Conservation (phyloP, 176 grass and related monocot genomes). For the Oryza brachyantha region DNA sequence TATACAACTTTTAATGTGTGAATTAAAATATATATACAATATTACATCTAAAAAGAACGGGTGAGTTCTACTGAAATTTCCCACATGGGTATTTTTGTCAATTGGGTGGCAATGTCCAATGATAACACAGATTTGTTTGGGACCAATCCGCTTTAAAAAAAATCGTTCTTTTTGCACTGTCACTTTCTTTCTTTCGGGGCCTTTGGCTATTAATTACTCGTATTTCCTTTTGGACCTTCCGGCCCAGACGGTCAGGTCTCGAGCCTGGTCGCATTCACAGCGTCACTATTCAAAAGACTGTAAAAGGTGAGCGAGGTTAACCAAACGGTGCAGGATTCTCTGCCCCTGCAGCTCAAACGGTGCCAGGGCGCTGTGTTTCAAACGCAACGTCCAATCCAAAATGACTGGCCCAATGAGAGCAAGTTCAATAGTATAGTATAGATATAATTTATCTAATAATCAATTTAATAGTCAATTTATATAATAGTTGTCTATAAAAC, state of each 20-base stretch:
- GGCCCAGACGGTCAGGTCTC: slow-evolving; percentile 3
- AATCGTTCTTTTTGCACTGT: slow-evolving; percentile 23
- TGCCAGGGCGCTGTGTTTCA: slow-evolving; percentile 14
- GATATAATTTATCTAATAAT: too few relatives aligned
- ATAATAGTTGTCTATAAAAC: too few relatives aligned
- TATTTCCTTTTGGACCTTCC: slow-evolving; percentile 39
- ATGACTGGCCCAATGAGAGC: background rate
- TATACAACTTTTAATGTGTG: too few relatives aligned
- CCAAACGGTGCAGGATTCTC: slow-evolving; percentile 32
- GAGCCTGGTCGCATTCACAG: slow-evolving; percentile 28
- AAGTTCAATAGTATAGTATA: too few relatives aligned
- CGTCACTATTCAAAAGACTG: slow-evolving; percentile 36
- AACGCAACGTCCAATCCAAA: slow-evolving; percentile 18
- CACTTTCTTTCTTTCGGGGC: slow-evolving; percentile 41
- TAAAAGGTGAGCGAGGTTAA: slow-evolving; percentile 33
- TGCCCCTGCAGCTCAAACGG: slow-evolving; percentile 23
- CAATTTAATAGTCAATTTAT: too few relatives aligned
- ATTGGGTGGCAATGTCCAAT: background rate
- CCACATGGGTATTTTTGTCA: slow-evolving; percentile 20
- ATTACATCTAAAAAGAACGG: background rate
- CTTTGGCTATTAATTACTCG: slow-evolving; percentile 30
- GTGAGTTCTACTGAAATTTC: background rate
- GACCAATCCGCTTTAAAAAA: slow-evolving; percentile 44
- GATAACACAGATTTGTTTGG: slow-evolving; percentile 37
- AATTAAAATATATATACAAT: too few relatives aligned